phyloP scores from a whole-genome alignment of 345 rosid genomes.

The Heritiera littoralis region DNA sequence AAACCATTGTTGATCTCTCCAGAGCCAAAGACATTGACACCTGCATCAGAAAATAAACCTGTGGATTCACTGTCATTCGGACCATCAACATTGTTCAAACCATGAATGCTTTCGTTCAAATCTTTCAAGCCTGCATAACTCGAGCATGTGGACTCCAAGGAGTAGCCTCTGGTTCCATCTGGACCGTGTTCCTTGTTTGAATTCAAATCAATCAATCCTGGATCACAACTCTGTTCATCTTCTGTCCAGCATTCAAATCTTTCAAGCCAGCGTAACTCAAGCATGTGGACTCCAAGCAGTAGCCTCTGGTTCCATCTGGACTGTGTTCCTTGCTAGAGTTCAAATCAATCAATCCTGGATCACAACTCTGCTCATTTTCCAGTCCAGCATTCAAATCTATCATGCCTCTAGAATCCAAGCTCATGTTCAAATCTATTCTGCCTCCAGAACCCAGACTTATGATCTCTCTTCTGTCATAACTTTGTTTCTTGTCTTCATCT shows the following conservation, averaged over 20 bases:
- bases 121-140: background rate
- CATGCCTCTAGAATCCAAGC: background rate
- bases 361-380: background rate
- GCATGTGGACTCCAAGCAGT: background rate
- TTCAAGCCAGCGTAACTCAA: background rate
- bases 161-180: background rate
- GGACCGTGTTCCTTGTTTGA: background rate
- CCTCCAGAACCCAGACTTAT: background rate
- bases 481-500: background rate
- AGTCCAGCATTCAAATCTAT: background rate
- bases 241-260: background rate
- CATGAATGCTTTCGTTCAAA: constrained; percentile 13
- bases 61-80: background rate
- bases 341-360: background rate
- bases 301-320: background rate
- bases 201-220: background rate
- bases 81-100: background rate
- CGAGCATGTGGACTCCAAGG: background rate
- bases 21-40: background rate
- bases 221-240: background rate
- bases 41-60: background rate
- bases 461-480: background rate
- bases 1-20: background rate
- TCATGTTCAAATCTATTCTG: background rate
- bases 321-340: background rate